A percentile compares a stretch with the other conserved stretches of the same genome.
Conservation (phyloP, 2,329 filamentous ascomycete species). For the Polychaeton citri region DNA sequence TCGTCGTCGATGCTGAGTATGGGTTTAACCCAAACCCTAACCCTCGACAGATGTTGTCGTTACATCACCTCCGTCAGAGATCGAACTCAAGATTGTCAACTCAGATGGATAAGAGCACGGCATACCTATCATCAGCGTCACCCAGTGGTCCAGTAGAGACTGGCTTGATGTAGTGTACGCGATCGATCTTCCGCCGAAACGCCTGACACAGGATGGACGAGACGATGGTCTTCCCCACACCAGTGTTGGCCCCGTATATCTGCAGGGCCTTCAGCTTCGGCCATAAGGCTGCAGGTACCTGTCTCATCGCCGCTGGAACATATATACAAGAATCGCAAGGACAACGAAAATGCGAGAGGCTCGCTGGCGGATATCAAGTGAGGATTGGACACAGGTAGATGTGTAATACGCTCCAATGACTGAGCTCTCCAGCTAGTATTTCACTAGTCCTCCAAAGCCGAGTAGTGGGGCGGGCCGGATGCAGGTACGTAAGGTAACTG, state of each 20-base stretch:
- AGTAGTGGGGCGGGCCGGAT: not conserved
- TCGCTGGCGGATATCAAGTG: no score
- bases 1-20: not conserved
- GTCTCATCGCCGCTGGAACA: conserved; percentile 26
- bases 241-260: conserved; percentile 72
- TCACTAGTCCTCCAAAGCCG: no score
- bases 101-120: not conserved
- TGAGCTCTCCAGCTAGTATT: no score
- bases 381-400: no score
- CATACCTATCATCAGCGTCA: conserved; percentile 58
- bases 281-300: conserved; percentile 51
- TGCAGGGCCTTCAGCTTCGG: conserved; percentile 57
- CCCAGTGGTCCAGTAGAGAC: conserved; percentile 60
- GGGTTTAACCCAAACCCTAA: not conserved
- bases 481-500: not conserved
- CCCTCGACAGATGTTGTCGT: no score
- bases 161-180: conserved; percentile 60
- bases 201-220: conserved; percentile 59
- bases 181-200: conserved; percentile 36
- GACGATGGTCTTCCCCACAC: conserved; percentile 74
- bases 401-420: no score
- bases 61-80: no score
- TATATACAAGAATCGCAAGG: no score
- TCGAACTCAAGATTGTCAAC: no score
- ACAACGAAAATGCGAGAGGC: no score